phyloP scores from a whole-genome alignment of 106 monocot species.

The Ottelia alismoides region DNA sequence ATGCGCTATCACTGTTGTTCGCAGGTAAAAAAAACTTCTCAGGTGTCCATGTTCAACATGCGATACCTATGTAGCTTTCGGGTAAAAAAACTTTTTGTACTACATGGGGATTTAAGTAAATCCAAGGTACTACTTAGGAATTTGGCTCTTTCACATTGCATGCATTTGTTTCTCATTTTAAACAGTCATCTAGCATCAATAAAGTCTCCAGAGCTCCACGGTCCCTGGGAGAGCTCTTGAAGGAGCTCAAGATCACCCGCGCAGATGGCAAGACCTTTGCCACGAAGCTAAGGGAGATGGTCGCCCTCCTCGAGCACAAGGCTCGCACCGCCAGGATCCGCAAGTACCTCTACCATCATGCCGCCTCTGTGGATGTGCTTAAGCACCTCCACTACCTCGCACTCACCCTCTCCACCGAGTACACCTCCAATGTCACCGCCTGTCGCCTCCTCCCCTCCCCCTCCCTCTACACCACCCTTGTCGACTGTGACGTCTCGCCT shows the following conservation, averaged over 20 bases:
- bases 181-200: too few relatives aligned
- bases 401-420: slow-evolving; percentile 48
- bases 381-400: slow-evolving; percentile 58
- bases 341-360: slow-evolving; percentile 70
- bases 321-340: slow-evolving; percentile 65
- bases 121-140: too few relatives aligned
- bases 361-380: slow-evolving; percentile 68
- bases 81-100: too few relatives aligned
- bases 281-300: slow-evolving; percentile 52
- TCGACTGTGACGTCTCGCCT: slow-evolving; percentile 44
- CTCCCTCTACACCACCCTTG: slow-evolving; percentile 28
- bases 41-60: too few relatives aligned
- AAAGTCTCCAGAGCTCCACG: slow-evolving; percentile 23
- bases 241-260: slow-evolving; percentile 43
- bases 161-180: too few relatives aligned
- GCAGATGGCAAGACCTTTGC: slow-evolving; percentile 57
- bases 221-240: slow-evolving; percentile 38
- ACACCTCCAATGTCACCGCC: slow-evolving; percentile 48
- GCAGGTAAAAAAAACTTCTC: too few relatives aligned
- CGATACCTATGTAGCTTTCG: too few relatives aligned
- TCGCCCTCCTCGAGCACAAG: slow-evolving; percentile 41
- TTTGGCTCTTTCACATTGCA: too few relatives aligned
- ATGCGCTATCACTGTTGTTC: too few relatives aligned
- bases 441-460: slow-evolving; percentile 44
- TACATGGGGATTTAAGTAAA: too few relatives aligned